Conservation (phyloP, 1,284 basidiomycete species). For the Ganoderma resinaceum region DNA sequence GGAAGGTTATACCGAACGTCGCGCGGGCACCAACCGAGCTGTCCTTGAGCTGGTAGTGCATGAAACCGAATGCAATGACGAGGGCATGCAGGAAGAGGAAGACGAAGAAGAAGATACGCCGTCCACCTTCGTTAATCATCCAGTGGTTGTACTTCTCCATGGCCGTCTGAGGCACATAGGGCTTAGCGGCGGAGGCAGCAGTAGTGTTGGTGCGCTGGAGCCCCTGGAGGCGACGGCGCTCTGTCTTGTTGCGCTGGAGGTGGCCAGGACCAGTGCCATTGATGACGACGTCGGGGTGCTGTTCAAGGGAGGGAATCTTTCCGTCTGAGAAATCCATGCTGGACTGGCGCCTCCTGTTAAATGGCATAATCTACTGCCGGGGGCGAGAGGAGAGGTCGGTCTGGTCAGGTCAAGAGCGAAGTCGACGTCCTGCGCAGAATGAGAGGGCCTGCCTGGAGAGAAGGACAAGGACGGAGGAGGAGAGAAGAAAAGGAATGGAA, state of each 20-base stretch:
- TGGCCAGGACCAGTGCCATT: constrained; percentile 46
- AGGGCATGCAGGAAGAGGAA: constrained; percentile 82
- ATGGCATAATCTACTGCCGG: constrained; percentile 27
- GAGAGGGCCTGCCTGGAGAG: constrained; percentile 61
- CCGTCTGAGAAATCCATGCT: constrained; percentile 79
- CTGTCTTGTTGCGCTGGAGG: constrained; percentile 81
- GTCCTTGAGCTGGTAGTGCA: constrained; percentile 83
- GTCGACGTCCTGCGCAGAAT: constrained; percentile 44
- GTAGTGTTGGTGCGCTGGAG: constrained; percentile 66
- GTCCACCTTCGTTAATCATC: constrained; percentile 92
- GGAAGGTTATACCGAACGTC: constrained; percentile 76
- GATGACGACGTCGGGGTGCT: constrained; percentile 57
- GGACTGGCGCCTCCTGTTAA: constrained; percentile 56
- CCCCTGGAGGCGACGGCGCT: constrained; percentile 79
- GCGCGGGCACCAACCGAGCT: constrained; percentile 69
- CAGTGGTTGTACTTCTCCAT: constrained; percentile 67
- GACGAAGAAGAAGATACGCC: constrained; percentile 75
- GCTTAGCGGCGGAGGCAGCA: constrained; percentile 40
- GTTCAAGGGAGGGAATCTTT: constrained; percentile 53
- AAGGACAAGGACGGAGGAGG: constrained; percentile 39
- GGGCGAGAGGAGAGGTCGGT: constrained; percentile 19
- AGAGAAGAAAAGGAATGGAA: constrained; percentile 30
- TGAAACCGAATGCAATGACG: constrained; percentile 75
- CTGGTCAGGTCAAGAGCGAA: constrained; percentile 30
- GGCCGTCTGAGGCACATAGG: constrained; percentile 46